Evolutionary conservation across 257 asterid genomes (phyloP), one percentile per base, ranked within the genome.

Genomic region (Ligustrum vulgare): DNA sequence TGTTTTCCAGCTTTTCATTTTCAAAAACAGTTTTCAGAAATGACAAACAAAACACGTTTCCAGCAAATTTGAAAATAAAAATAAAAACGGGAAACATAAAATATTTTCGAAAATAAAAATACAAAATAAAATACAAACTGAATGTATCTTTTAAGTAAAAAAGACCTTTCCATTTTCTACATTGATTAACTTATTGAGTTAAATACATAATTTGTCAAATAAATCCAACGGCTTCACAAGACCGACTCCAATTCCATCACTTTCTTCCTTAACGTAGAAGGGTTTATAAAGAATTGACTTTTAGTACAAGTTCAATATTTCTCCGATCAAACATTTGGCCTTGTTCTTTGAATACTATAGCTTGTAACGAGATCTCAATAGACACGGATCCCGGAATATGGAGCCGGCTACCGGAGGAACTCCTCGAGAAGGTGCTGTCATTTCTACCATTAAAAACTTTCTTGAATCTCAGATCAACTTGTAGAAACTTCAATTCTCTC

Each of bases 401-500:
- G 95, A 81, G 93, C 69, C 75, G 49, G 68, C 43, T 91, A 35
- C 97, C 97, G 13, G 81, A 85, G 58, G 88, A 89, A 51, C 83
- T 91, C 72, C 87, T 89, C 9, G 93, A 89, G 25, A 80, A 65
- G 8, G 75, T 91, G 3, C 91, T 91, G 35, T 85, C 93, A 31
- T 85, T 91, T 74, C 80, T 91, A 1, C 97, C 97, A 18, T 75
- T 89, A 25, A 89, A 91, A 72, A 71, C 87, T 3, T 82, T 89
- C 81, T 83, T 91, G 76, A 70, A 74, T 71, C 89, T 91, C 72
- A 78, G 86, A 70, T 84, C 94, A 74, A 91, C 94, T 73, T 89
- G 89, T 82, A 91, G 84, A 72, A 91, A 79, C 79, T 87, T 91
- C 89, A 81, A 81, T 35, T 84, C 93, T 43, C 89, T 91, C n/a